Evolutionary conservation across 2,329 filamentous ascomycete species (phyloP).

Genomic region (Penicillium sp.): DNA sequence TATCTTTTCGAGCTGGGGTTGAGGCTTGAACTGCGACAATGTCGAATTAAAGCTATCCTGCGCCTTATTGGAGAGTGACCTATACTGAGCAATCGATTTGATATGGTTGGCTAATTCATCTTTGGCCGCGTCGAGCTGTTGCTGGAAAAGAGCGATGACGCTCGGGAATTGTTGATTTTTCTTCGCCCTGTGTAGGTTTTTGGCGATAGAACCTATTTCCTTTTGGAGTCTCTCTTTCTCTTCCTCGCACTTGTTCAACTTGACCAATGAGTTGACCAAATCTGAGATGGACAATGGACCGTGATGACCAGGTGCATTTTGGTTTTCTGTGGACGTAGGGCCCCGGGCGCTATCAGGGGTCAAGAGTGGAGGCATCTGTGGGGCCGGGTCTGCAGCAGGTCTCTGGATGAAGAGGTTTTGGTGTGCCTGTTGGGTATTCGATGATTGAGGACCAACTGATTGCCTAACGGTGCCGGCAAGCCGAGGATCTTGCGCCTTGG

Average conservation of each 20-base stretch:
- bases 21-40: neutral
- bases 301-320: neutral
- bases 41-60: neutral
- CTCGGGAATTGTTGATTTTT: conserved; percentile 22
- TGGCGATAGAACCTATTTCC: conserved; percentile 33
- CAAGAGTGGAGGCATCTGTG: neutral
- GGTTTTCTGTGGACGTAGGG: neutral
- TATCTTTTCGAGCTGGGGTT: neutral
- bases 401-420: neutral
- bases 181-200: conserved; percentile 32
- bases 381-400: neutral
- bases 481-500: conserved; percentile 3
- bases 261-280: conserved; percentile 2
- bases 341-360: neutral
- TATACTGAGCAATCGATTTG: neutral
- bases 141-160: conserved; percentile 19
- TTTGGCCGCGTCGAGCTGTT: conserved; percentile 9
- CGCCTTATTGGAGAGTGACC: neutral
- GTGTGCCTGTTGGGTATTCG: neutral
- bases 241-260: conserved; percentile 19
- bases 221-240: conserved; percentile 25
- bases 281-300: neutral
- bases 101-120: conserved; percentile 1
- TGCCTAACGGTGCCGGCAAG: neutral
- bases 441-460: neutral